These are phyloP conservation scores for Coprinellus micaceus DNA, from an alignment of 768 basidiomycete genomes.

Conservation along the genomic window DNA sequence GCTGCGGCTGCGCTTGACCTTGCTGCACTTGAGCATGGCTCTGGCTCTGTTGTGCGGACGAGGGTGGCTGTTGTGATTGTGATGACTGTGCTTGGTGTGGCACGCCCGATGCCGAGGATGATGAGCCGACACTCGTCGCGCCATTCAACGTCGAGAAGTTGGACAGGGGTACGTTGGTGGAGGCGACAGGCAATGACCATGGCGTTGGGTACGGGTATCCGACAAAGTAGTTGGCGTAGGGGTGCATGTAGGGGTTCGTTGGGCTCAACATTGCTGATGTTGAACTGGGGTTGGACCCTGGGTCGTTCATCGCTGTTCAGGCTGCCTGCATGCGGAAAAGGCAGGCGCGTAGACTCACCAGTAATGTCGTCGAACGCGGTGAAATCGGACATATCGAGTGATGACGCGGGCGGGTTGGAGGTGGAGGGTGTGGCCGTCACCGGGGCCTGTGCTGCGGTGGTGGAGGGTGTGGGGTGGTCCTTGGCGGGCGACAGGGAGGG, in stretches of 20 bases:
- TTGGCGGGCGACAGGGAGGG: constrained; percentile 22
- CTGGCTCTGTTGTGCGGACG: constrained; percentile 25
- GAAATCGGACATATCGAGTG: constrained; percentile 43
- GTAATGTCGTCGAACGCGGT: constrained; percentile 36
- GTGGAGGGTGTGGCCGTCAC: constrained; percentile 19
- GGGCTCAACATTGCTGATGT: constrained; percentile 39
- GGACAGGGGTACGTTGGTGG: constrained; percentile 53
- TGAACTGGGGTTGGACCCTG: no score
- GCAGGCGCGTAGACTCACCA: constrained; percentile 28
- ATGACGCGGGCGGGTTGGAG: constrained; percentile 20
- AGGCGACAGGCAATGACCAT: constrained; percentile 38
- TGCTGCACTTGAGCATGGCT: constrained; percentile 21
- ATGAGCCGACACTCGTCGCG: constrained; percentile 50
- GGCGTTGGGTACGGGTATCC: constrained; percentile 50
- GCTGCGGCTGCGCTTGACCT: constrained; percentile 23
- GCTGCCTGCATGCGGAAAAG: constrained; percentile 17
- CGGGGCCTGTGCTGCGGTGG: constrained; percentile 16
- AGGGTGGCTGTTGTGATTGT: constrained; percentile 22
- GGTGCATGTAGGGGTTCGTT: constrained; percentile 34
- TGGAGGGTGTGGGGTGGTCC: constrained; percentile 30
- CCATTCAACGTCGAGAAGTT: constrained; percentile 77
- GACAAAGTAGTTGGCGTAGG: constrained; percentile 31
- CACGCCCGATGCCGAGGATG: constrained; percentile 23
- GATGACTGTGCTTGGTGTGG: constrained; percentile 20
- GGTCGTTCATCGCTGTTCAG: no score